A percentile compares a stretch with the other conserved stretches of the same genome.
Evolutionary conservation across 257 asterid genomes (phyloP).

Genomic region (Sherardia arvensis): DNA sequence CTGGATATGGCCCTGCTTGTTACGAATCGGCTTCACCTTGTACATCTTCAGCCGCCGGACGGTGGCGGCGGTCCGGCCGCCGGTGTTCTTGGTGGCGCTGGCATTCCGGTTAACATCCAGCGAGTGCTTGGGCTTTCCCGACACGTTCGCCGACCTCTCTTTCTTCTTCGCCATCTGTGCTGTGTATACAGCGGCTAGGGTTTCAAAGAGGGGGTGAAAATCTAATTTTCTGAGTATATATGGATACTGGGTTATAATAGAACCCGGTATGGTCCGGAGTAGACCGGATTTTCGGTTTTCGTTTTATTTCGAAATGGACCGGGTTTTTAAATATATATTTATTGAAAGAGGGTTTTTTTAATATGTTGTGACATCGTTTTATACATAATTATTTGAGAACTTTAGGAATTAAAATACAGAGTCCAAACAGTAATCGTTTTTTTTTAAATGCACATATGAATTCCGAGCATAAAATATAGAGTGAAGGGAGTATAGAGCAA

Average conservation of each 20-base stretch:
- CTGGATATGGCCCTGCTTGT: slow-evolving; percentile 43
- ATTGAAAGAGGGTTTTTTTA: too few relatives aligned
- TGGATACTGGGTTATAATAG: neutral
- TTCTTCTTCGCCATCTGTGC: slow-evolving; percentile 55
- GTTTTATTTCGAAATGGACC: neutral
- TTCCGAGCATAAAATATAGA: too few relatives aligned
- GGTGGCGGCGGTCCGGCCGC: slow-evolving; percentile 72
- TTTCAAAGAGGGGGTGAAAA: neutral
- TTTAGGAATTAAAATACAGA: neutral
- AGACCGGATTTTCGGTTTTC: neutral
- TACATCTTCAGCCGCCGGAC: slow-evolving; percentile 97
- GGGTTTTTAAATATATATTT: neutral
- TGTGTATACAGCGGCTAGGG: slow-evolving; percentile 6
- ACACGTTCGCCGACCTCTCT: slow-evolving; percentile 70
- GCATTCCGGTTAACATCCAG: slow-evolving; percentile 57
- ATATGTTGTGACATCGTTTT: too few relatives aligned
- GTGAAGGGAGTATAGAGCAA: too few relatives aligned
- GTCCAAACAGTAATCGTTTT: neutral
- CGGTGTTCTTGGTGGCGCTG: slow-evolving; percentile 26
- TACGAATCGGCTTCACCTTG: slow-evolving; percentile 55
- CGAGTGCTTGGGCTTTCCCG: slow-evolving; percentile 95
- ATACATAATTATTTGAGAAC: too few relatives aligned
- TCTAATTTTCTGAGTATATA: neutral
- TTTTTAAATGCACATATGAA: neutral
- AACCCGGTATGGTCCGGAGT: neutral